Evolutionary conservation across 306 rosid genomes (phyloP).

Genomic region (Sicyos edulis): DNA sequence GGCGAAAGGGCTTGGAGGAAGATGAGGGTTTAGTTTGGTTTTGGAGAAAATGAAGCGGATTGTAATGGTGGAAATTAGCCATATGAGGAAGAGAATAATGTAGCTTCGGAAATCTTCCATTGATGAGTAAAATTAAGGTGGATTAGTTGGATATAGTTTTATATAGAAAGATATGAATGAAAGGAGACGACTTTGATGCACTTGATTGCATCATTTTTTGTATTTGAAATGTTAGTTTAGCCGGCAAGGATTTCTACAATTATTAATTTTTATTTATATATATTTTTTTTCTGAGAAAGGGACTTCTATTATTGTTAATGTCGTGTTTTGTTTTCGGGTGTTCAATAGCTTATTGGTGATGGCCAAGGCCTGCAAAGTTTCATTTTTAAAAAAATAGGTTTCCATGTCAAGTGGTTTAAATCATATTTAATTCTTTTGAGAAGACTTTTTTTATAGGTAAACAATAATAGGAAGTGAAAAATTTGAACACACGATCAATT

Average conservation of each 20-base stretch:
- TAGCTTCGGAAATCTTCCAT: constrained; percentile 39
- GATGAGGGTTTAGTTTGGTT: constrained; percentile 16
- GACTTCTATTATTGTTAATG: too few relatives aligned
- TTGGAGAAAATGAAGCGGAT: constrained; percentile 30
- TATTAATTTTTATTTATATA: neutral
- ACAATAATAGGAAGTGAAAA: too few relatives aligned
- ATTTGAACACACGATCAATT: too few relatives aligned
- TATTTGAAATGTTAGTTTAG: neutral
- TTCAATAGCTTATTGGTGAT: too few relatives aligned
- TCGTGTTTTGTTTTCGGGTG: too few relatives aligned
- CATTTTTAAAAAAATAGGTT: too few relatives aligned
- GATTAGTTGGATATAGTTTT: neutral
- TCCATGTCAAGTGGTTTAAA: too few relatives aligned
- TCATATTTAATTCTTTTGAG: too few relatives aligned
- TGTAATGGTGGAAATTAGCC: constrained; percentile 28
- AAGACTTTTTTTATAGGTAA: too few relatives aligned
- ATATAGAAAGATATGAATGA: neutral
- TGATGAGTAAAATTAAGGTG: constrained; percentile 11
- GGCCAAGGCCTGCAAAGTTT: too few relatives aligned
- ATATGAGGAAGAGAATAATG: constrained; percentile 33
- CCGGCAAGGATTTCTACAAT: neutral
- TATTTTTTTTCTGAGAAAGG: neutral
- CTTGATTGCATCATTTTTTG: neutral
- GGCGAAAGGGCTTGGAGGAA: constrained; percentile 35
- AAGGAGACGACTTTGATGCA: neutral